Evolutionary conservation across 371 early-diverging fungal genomes (phyloP), one percentile per base, ranked within the genome.

Genomic region (Mucor irregularis): DNA sequence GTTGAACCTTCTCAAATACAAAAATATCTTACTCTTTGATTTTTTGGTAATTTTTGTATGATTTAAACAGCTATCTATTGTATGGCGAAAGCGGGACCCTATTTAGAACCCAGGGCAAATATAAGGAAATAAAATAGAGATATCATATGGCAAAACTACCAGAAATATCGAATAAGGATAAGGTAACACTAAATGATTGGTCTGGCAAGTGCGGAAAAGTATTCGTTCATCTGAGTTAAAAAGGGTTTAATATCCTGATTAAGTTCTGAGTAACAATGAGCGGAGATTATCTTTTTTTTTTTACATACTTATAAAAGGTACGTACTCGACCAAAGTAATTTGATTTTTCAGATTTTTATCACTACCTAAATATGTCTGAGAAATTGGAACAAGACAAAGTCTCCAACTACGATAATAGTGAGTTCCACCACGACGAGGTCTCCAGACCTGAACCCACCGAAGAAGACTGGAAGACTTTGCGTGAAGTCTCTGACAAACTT

Each of bases 371-470:
- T n/a, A 59, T 59, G 60, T 53, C 60, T 26, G 60, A 59, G 39
- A 59, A 59, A 47, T 16, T 47, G 24, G 60, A 59, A 14, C 59
- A 52, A 39, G 60, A 59, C 11, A 59, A 53, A 46, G 48, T 31
- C 1, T 25, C 45, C 38, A 44, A 5, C 25, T 35, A 29, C 25
- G 29, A 59, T 8, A 53, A 59, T 7, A 21, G 31, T 33, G 64
- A 51, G 17, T 38, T 33, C n/a, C 51, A 55, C 6, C 30, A 39
- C 0, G 64, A 48, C 6, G 61, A 62, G 16, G 35, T 34, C 16
- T 33, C 53, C 19, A 46, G 68, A 30, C 69, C 75, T 37, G 73
- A 58, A 40, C 75, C 78, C 21, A 78, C 78, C 24, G 71, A 66
- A 46, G 71, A 74, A 51, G 75, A 78, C 17, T 73, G 73, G 71